Percentiles rank a stretch among this genome's conserved stretches.
Conservation (phyloP, 2,329 filamentous ascomycete species). For the Pestalotiopsis sp. region DNA sequence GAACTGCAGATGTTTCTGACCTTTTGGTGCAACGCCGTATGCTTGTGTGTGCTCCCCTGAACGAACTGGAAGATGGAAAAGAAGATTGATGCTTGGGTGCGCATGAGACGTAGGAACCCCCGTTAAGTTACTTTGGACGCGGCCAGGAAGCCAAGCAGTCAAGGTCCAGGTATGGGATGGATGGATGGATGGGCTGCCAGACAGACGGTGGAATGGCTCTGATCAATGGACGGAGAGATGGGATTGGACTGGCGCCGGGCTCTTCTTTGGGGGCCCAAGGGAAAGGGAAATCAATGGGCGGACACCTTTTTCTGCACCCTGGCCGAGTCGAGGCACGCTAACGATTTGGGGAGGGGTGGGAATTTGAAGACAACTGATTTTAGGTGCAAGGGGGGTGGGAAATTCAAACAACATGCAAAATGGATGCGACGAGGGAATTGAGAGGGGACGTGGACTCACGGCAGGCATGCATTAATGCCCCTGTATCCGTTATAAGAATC, state of each 20-base stretch:
- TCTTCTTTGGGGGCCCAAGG: neutral
- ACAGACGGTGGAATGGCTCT: neutral
- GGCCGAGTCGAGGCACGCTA: constrained; percentile 11
- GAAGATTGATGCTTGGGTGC: constrained; percentile 1
- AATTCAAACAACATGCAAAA: neutral
- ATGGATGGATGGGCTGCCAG: no score
- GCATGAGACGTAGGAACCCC: constrained; percentile 1
- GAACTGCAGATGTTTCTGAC: neutral
- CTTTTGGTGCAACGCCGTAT: constrained; percentile 6
- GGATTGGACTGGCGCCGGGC: neutral
- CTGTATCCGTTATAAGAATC: no score
- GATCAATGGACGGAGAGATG: neutral
- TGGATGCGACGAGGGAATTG: neutral
- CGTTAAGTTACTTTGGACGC: neutral
- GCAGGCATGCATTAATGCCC: no score
- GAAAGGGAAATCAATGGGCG: neutral
- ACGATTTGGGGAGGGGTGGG: neutral
- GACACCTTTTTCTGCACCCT: neutral
- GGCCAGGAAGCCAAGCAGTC: no score
- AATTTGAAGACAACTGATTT: neutral
- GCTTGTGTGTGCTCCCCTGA: neutral
- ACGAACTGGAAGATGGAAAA: constrained; percentile 8
- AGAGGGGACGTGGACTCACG: no score
- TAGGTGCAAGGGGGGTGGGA: neutral
- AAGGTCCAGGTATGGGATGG: no score